Evolutionary conservation across 305 asterid genomes (phyloP), one percentile per base, ranked within the genome.

Genomic region (Plantago coronopus): DNA sequence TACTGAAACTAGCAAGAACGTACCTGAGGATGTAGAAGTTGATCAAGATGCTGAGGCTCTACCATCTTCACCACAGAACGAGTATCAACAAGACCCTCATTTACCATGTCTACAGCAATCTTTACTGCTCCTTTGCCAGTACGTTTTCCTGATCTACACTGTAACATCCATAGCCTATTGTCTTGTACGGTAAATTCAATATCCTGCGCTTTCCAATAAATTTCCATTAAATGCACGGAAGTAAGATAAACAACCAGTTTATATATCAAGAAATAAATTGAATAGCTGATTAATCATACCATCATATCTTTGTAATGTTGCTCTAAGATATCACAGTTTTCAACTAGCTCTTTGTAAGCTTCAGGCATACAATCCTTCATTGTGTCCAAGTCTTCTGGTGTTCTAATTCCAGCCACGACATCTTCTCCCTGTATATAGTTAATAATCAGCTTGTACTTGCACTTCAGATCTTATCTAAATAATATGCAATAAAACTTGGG

Each of bases 21-120:
- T 67, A 91, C 97, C 97, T 93, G 98, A 16, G 94, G 98, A 73
- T 93, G 97, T 74, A 93, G 97, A 70, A 89, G 97, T 75, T 93
- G 97, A 54, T 89, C 97, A 12, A 93, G 77, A 77, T 93, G 97
- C 64, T 87, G 97, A 4, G 97, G 97, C 83, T 93, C 99, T 64
- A 93, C 99, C 96, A 67, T 79, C 74, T 77, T 93, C 37, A 93
- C 63, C 6, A 85, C 95, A 1, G 70, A 42, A 17, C 83, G 78
- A 59, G 77, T 53, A 65, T 87, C 95, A 49, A 87, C 60, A 9
- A 87, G 91, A 54, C 83, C 94, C 72, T 93, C 99, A 22, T 75
- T 79, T 3, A 87, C 97, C 99, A 93, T 83, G 73, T 89, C 97
- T 0, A 87, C 91, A 0, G 97, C 95, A 56, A 93, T 85, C 80